Evolutionary conservation across 2,329 filamentous ascomycete species (phyloP).

Genomic region (Dactylonectria macrodidyma): DNA sequence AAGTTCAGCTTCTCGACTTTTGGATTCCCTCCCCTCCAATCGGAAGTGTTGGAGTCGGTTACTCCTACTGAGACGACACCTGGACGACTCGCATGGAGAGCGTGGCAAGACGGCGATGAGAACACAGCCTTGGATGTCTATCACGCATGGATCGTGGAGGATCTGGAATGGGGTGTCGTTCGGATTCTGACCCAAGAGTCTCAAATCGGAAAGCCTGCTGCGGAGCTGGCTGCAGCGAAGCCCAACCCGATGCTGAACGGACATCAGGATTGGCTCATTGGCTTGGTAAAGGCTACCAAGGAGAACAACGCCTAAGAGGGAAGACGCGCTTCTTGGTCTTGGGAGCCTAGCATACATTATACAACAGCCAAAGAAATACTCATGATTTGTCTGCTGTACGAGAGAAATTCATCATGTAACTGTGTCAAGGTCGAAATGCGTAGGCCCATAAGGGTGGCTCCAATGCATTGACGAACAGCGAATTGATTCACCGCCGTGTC

Average conservation of each 20-base stretch:
- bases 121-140: constrained; percentile 43
- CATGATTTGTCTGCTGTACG: background rate
- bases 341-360: too few relatives aligned
- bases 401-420: too few relatives aligned
- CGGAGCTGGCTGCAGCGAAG: constrained; percentile 37
- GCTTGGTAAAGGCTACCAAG: constrained; percentile 36
- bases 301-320: constrained; percentile 5
- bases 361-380: background rate
- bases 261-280: constrained; percentile 50
- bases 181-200: constrained; percentile 50
- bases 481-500: constrained; percentile 13
- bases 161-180: constrained; percentile 46
- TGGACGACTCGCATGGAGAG: constrained; percentile 47
- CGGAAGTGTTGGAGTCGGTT: constrained; percentile 43
- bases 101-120: constrained; percentile 37
- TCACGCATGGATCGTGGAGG: constrained; percentile 50
- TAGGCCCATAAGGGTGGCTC: background rate
- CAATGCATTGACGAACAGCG: background rate
- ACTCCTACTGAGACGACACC: constrained; percentile 30
- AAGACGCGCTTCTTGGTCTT: background rate
- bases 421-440: too few relatives aligned
- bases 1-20: constrained; percentile 50
- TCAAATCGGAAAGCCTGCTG: constrained; percentile 47
- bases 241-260: constrained; percentile 48
- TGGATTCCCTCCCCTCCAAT: constrained; percentile 45